phyloP scores from a whole-genome alignment of 768 basidiomycete genomes.

The Auricularia sp. region DNA sequence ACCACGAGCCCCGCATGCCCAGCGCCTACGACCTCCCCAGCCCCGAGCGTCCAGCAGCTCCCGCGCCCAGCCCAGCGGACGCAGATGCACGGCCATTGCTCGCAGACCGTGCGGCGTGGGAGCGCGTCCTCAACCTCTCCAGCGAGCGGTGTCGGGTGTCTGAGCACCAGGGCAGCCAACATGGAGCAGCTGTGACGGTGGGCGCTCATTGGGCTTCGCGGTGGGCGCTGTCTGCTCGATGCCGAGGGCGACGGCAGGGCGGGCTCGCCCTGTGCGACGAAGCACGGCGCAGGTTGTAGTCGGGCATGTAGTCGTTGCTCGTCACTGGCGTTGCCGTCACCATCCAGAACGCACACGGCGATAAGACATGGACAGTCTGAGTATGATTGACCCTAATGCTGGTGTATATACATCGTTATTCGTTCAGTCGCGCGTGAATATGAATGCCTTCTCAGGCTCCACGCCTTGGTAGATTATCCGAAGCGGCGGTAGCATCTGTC shows the following conservation, averaged over 20 bases:
- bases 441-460: no score
- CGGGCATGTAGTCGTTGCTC: slow-evolving; percentile 17
- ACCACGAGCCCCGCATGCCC: background rate
- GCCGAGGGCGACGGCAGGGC: background rate
- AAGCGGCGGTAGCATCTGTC: no score
- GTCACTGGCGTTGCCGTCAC: slow-evolving; percentile 18
- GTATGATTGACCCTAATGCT: no score
- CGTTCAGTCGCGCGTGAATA: no score
- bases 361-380: no score
- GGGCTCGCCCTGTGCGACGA: no score
- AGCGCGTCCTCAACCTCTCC: background rate
- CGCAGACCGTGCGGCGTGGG: background rate
- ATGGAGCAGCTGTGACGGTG: background rate
- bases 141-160: background rate
- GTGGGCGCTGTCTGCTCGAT: background rate
- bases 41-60: background rate
- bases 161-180: background rate
- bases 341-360: no score
- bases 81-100: background rate
- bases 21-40: background rate
- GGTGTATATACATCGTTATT: no score
- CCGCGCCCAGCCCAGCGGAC: background rate
- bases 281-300: background rate
- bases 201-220: background rate
- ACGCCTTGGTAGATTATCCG: no score